Base-by-base conservation (phyloP, 2,329 filamentous ascomycete species). In the Xylariaceae sp. region DNA sequence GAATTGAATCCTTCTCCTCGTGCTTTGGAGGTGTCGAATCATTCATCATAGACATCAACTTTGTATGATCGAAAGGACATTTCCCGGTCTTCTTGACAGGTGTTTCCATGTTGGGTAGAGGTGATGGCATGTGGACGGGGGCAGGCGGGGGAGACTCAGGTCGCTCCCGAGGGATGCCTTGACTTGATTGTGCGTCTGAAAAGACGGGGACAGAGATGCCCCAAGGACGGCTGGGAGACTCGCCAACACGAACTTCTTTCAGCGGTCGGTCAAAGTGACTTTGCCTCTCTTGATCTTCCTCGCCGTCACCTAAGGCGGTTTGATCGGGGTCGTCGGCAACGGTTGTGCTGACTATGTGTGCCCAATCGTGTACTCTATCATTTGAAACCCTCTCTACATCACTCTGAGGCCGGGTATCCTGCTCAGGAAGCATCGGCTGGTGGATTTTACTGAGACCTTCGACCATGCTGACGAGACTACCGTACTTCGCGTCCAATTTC, bases 401-500 rank as follows among this genome's bases (percentile, higher is more conserved):
- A 59, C 72, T 75, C 46, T 71, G 74, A 35, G 64, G 73, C 43
- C 70, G 72, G 55, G 64, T 75, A 58, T 80, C 76, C 59, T 82
- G 80, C 42, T 80, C 78, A 4, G 89, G 89, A 23, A 97, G 77
- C 84, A 94, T 91, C 5, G 90, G 87, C 68, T 94, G 89, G 69
- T 97, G 93, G 64, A 95, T 91, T 60, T 87, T 83, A 42, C 92
- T 90, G 32, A 97, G 78, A 7, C 91, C 91, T 70, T 94, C 88
- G 57, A 97, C 95, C 93, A 97, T 97, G 73, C 85, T 95, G 63
- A 91, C 91, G 36, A 97, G 77, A 69, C 88, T 93, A 60, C 91
- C 92, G 70, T 97, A 97, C 72, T 97, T 97, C 58, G 91, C 91
- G 70, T 97, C 93, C 50, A 97, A 79, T 72, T 95, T 90, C 61